phyloP scores from a whole-genome alignment of 441 rosid species.

The Populus tomentosa region DNA sequence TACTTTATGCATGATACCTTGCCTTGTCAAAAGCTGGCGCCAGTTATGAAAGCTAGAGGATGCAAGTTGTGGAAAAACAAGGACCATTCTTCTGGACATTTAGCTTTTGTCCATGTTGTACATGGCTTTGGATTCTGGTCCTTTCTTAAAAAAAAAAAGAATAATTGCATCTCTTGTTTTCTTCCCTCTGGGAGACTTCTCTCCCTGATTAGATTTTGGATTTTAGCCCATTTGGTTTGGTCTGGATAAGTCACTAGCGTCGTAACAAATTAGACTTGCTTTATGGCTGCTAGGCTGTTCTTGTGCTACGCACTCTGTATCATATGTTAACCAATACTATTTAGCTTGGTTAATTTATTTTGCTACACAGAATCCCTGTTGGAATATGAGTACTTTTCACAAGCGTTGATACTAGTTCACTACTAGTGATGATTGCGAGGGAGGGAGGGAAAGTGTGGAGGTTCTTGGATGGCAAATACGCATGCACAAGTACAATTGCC shows the following conservation, averaged over 20 bases:
- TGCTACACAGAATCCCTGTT: no score
- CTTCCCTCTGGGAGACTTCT: background rate
- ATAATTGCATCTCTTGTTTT: background rate
- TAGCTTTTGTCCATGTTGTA: background rate
- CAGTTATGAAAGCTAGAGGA: background rate
- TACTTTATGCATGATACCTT: background rate
- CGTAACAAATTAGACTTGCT: no score
- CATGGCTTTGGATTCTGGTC: background rate
- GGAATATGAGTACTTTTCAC: no score
- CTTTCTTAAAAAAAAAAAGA: no score
- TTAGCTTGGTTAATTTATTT: no score
- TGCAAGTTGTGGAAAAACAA: no score
- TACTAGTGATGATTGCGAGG: background rate
- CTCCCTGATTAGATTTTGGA: background rate
- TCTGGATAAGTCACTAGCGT: no score
- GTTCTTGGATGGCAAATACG: slow-evolving; percentile 11
- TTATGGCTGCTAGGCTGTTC: background rate
- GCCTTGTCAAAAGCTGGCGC: background rate
- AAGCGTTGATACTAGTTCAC: background rate
- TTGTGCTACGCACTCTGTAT: no score
- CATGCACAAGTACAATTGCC: slow-evolving; percentile 24
- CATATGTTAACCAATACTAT: no score
- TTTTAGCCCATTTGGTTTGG: no score
- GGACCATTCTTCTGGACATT: background rate
- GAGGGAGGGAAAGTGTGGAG: slow-evolving; percentile 12